Evolutionary conservation across 2,329 filamentous ascomycete genomes (phyloP), one percentile per base, ranked within the genome.

Genomic region (Arachnomyces sp.): DNA sequence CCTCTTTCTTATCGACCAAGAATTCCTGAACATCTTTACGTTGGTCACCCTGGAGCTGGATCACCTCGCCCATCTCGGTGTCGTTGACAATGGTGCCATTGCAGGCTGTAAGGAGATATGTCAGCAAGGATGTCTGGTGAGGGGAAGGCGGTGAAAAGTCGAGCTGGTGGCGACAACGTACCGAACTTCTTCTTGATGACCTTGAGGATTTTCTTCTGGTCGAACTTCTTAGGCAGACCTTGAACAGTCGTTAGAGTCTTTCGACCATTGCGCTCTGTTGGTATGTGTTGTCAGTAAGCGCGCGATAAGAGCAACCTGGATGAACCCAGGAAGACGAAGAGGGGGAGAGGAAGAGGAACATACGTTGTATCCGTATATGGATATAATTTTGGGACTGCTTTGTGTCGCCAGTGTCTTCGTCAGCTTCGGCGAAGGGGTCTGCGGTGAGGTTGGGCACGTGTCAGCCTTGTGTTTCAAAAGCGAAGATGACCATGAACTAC

Each of bases 351-450:
- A 21, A 32, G 34, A 7, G 31, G 40, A 28, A 81, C 84, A 63
- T 82, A 96, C 90, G 92, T 69, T 98, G 92, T 68, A 96, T 96
- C 72, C 92, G 89, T 72, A 98, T 96, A 75, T 96, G 92, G 69
- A 96, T 95, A 70, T 95, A 95, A 73, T 94, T 93, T 74, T 94
- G 86, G 67, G 85, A 82, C 77, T 92, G 85, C 74, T 92, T 92
- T 67, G 81, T 84, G 74, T 94, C 86, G 77, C 88, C 89, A 70
- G 84, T 88, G 71, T 94, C 89, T 83, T 95, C 90, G 86, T 95
- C 92, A 81, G 89, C 92, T 86, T 96, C 92, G 84, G 92, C 92
- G 87, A 98, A 98, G 84, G 92, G 92, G 84, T 98, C 92, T 95
- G 64, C 57, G 48, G 39, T 38, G 40, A 45, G 21, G 21, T 25